These are phyloP conservation scores for Poa annua DNA, from an alignment of 176 grass and related monocot genomes.

Conservation along the genomic window DNA sequence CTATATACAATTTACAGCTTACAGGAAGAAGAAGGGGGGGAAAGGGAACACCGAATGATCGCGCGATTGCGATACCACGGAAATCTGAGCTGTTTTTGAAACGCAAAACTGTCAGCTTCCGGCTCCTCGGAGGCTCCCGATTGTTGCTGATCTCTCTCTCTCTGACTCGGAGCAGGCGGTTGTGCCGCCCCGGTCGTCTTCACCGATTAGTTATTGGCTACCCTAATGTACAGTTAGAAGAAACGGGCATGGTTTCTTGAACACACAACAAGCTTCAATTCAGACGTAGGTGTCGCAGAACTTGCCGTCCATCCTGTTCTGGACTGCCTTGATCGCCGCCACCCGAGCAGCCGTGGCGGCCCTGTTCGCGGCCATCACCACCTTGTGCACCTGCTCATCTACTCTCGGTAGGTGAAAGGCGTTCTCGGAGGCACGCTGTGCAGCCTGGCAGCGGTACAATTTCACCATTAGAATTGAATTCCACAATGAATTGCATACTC, in stretches of 20 bases:
- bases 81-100: conserved; percentile 41
- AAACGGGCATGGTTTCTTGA: conserved; percentile 34
- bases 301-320: conserved; percentile 76
- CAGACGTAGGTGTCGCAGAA: conserved; percentile 69
- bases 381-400: conserved; percentile 64
- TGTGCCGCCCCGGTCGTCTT: conserved; percentile 64
- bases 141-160: conserved; percentile 40
- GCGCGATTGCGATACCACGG: conserved; percentile 5
- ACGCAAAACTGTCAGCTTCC: conserved; percentile 36
- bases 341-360: conserved; percentile 57
- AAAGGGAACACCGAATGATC: conserved; percentile 30
- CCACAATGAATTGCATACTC: conserved; percentile 25
- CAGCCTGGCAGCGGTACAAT: conserved; percentile 44
- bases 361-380: conserved; percentile 53
- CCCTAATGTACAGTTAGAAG: conserved; percentile 71
- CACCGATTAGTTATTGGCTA: conserved; percentile 62
- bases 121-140: conserved; percentile 33
- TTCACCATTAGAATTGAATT: conserved; percentile 36
- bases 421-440: conserved; percentile 48
- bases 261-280: conserved; percentile 29
- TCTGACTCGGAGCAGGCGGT: conserved; percentile 57
- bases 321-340: conserved; percentile 68
- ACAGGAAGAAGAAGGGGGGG: conserved; percentile 32
- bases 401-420: conserved; percentile 43
- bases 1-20: conserved; percentile 73